phyloP scores from a whole-genome alignment of 352 stramenopile genomes.

The Globisporangium heterothallicum region DNA sequence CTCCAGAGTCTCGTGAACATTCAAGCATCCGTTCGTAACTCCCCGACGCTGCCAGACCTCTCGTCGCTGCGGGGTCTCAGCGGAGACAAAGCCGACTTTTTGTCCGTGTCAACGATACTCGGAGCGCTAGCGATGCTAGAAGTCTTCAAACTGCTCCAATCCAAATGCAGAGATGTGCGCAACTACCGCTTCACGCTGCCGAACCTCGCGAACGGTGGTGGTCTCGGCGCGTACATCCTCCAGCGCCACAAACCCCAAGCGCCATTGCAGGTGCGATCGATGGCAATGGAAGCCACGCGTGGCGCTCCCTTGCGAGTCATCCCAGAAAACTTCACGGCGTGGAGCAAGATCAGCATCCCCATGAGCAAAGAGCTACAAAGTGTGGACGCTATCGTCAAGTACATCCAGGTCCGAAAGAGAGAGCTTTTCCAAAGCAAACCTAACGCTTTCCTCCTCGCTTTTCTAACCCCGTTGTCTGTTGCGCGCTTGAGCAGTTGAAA shows the following conservation, averaged over 20 bases:
- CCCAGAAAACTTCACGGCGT: slow-evolving; percentile 27
- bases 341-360: slow-evolving; percentile 30
- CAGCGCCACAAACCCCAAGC: neutral
- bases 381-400: slow-evolving; percentile 18
- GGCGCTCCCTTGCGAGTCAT: slow-evolving; percentile 19
- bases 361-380: slow-evolving; percentile 17
- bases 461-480: neutral
- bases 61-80: slow-evolving; percentile 14
- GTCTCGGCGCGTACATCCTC: slow-evolving; percentile 7
- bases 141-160: slow-evolving; percentile 17
- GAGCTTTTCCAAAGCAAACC: no score
- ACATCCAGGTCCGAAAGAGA: slow-evolving; percentile 22
- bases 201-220: slow-evolving; percentile 5
- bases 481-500: slow-evolving; percentile 1
- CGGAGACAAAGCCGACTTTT: slow-evolving; percentile 11
- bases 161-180: neutral
- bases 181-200: slow-evolving; percentile 10
- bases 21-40: slow-evolving; percentile 1
- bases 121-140: slow-evolving; percentile 22
- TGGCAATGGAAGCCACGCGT: slow-evolving; percentile 25
- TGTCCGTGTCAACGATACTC: slow-evolving; percentile 20
- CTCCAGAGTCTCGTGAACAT: slow-evolving; percentile 28
- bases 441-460: neutral
- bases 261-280: slow-evolving; percentile 17
- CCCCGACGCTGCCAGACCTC: slow-evolving; percentile 15